Conservation (phyloP, 352 stramenopile species). For the Pythium aquatile region DNA sequence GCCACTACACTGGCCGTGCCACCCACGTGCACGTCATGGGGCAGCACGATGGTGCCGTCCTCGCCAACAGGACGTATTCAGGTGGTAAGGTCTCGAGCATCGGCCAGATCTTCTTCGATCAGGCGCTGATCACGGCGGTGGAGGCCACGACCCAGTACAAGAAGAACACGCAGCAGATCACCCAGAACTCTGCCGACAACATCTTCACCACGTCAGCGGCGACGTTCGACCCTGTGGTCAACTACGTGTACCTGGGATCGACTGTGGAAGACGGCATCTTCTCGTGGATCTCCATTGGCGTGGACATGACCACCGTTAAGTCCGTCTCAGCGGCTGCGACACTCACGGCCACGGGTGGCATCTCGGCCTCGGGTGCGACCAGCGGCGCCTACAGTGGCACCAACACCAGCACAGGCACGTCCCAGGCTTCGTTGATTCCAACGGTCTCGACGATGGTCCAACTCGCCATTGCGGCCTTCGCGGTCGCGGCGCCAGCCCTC, state of each 20-base stretch:
- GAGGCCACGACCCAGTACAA: slow-evolving; percentile 8
- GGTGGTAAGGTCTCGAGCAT: slow-evolving; percentile 15
- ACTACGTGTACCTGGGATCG: slow-evolving; percentile 35
- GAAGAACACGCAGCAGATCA: slow-evolving; percentile 32
- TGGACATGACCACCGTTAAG: slow-evolving; percentile 27
- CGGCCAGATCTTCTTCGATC: slow-evolving; percentile 23
- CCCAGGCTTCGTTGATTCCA: background rate
- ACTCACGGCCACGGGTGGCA: slow-evolving; percentile 8
- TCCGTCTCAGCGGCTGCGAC: slow-evolving; percentile 29
- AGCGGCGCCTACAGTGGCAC: background rate
- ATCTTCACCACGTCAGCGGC: slow-evolving; percentile 26
- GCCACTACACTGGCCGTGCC: slow-evolving; percentile 16
- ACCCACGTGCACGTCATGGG: slow-evolving; percentile 18
- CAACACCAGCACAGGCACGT: background rate
- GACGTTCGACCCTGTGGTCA: slow-evolving; percentile 33
- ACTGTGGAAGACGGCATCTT: slow-evolving; percentile 31
- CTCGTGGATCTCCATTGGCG: slow-evolving; percentile 35
- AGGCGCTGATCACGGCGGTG: slow-evolving; percentile 10
- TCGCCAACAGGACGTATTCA: slow-evolving; percentile 17
- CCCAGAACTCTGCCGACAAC: slow-evolving; percentile 25
- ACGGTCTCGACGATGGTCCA: background rate
- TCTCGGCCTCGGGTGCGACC: background rate
- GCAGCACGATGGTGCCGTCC: slow-evolving; percentile 10
- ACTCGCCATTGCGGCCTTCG: background rate
- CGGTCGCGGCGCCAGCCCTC: background rate